phyloP scores from a whole-genome alignment of 2,329 filamentous ascomycete genomes.

The Fusarium penzigii region DNA sequence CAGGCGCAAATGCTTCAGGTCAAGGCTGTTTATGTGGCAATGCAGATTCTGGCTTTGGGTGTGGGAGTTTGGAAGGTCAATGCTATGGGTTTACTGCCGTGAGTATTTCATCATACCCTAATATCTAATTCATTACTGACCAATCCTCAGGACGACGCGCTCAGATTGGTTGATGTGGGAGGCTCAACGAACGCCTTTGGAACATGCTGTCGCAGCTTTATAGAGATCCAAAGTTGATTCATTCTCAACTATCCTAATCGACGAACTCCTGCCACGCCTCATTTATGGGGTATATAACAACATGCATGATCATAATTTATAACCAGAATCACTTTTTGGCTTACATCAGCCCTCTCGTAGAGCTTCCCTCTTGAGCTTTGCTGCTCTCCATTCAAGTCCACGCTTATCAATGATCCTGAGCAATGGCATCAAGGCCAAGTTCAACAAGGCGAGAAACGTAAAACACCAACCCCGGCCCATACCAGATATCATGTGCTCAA shows the following conservation, averaged over 20 bases:
- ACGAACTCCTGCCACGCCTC: too few species aligned
- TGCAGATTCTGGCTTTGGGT: conserved; percentile 80
- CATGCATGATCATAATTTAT: too few species aligned
- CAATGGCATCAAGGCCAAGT: conserved; percentile 48
- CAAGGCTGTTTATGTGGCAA: conserved; percentile 83
- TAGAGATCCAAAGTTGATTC: conserved; percentile 31
- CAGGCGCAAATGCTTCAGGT: conserved; percentile 73
- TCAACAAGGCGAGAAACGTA: conserved; percentile 56
- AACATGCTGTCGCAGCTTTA: conserved; percentile 65
- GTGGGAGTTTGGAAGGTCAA: conserved; percentile 97
- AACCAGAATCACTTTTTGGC: background rate
- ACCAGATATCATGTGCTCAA: conserved; percentile 56
- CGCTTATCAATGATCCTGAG: conserved; percentile 50
- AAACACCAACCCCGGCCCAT: conserved; percentile 66
- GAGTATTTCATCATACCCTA: conserved; percentile 40
- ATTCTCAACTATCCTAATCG: background rate
- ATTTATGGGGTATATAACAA: too few species aligned
- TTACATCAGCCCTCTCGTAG: conserved; percentile 5
- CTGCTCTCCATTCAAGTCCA: conserved; percentile 53
- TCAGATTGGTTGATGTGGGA: conserved; percentile 99
- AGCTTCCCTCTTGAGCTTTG: conserved; percentile 43
- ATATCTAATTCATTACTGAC: conserved; percentile 9
- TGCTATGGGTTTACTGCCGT: conserved; percentile 92
- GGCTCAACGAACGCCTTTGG: conserved; percentile 66
- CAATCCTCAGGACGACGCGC: conserved; percentile 71